Evolutionary conservation across 805 yeast species (phyloP), one percentile per base, ranked within the genome.

Genomic region (Yarrowia porcina): DNA sequence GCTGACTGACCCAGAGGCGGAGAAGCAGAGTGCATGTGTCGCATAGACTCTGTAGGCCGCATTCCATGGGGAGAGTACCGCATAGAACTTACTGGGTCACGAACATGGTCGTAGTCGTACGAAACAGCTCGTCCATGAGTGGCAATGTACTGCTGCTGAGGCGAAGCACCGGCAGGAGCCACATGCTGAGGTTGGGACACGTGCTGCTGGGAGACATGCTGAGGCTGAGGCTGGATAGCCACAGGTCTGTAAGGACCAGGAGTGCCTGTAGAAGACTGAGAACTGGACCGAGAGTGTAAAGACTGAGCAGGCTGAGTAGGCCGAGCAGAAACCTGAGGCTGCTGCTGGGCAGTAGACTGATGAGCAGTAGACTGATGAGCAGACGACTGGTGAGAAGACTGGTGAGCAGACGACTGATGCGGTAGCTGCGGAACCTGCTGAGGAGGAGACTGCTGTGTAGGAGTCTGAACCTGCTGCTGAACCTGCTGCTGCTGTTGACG

Each of bases 21-120:
- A 4, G 59, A 52, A 12, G 42, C 44, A 12, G 59, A 52, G 59
- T 36, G 59, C 44, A 35, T 35, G 18, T 35, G 59, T 7, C 59
- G 30, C 45, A 41, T 41, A 11, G 45, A 23, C 45, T 41, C 45
- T 4, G 44, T 39, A 13, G 45, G 30, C 2, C 45, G 45, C 59
- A 52, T 35, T 1, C 44, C 25, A 11, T 52, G 59, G 15, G 59
- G 59, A n/a, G 59, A 52, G 59, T 52, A 52, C 44, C 59, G 42
- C 59, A 52, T n/a, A 17, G 39, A 39, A 9, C 44, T 11, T 3
- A 52, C 59, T 6, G 44, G 56, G 23, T 49, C 56, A 17, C 56
- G 39, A 28, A 32, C 39, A 6, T 49, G 59, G 11, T 52, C 42
- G 25, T 52, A 52, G 44, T 52, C 59, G 44, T 52, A 36, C 8